phyloP scores from a whole-genome alignment of 2,329 filamentous ascomycete species.

The Fusarium vanettenii region DNA sequence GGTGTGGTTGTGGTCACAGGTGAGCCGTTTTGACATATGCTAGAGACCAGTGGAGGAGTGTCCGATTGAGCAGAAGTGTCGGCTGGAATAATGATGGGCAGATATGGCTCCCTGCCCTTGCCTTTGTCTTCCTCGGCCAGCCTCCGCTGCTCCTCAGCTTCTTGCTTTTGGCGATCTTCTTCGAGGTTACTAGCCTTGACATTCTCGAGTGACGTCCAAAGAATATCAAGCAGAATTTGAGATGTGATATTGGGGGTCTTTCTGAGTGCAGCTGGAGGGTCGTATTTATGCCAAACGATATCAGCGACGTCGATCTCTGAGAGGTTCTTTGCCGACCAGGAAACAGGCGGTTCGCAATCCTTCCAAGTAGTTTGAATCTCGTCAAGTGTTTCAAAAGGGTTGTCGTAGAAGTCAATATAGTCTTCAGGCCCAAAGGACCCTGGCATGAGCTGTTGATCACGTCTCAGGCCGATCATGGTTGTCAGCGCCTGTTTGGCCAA shows the following conservation, averaged over 20 bases:
- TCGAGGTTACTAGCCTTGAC: constrained; percentile 53
- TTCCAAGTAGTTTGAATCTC: constrained; percentile 39
- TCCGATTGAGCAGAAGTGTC: constrained; percentile 12
- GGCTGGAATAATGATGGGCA: constrained; percentile 48
- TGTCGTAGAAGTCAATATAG: constrained; percentile 45
- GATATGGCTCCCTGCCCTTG: constrained; percentile 51
- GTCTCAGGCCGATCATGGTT: constrained; percentile 22
- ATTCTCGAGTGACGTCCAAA: constrained; percentile 59
- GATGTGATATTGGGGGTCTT: constrained; percentile 53
- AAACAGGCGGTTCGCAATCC: constrained; percentile 25
- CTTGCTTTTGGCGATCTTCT: constrained; percentile 45
- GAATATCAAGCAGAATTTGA: constrained; percentile 54
- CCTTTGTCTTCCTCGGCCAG: constrained; percentile 42
- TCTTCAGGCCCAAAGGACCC: constrained; percentile 47
- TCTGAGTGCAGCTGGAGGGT: constrained; percentile 57
- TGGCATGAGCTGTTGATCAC: constrained; percentile 40
- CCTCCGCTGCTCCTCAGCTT: constrained; percentile 42
- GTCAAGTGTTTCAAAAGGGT: constrained; percentile 43
- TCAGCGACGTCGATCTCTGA: constrained; percentile 40
- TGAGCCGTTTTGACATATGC: constrained; percentile 17
- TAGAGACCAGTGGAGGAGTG: neutral
- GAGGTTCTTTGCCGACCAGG: constrained; percentile 39
- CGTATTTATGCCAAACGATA: constrained; percentile 60
- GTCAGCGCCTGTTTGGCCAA: neutral
- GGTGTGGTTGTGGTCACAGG: constrained; percentile 9